Evolutionary conservation across 2,329 filamentous ascomycete species (phyloP).

Genomic region (Simplicillium sp.): DNA sequence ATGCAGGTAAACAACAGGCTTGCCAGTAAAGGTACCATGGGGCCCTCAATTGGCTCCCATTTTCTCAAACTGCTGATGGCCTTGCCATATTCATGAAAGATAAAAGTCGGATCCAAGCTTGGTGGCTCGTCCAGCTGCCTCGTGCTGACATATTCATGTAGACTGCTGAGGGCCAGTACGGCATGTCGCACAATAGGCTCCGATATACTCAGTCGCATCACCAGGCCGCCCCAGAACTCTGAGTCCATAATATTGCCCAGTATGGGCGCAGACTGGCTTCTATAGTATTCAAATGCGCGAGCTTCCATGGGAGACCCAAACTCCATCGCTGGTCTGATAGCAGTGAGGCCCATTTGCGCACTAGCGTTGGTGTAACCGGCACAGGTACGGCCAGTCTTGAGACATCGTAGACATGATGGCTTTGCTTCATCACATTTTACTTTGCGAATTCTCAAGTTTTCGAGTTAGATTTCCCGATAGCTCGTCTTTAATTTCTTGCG

Average conservation of each 20-base stretch:
- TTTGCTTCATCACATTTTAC: slow-evolving; percentile 49
- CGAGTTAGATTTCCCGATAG: background rate
- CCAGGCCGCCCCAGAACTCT: slow-evolving; percentile 32
- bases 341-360: slow-evolving; percentile 5
- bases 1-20: slow-evolving; percentile 44
- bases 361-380: slow-evolving; percentile 37
- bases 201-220: slow-evolving; percentile 32
- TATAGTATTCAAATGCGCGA: slow-evolving; percentile 23
- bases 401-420: slow-evolving; percentile 42
- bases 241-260: slow-evolving; percentile 32
- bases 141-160: slow-evolving; percentile 27
- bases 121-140: slow-evolving; percentile 8
- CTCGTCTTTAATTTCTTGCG: background rate
- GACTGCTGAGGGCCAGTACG: slow-evolving; percentile 37
- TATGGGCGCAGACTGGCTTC: slow-evolving; percentile 24
- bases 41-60: slow-evolving; percentile 19
- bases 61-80: slow-evolving; percentile 33
- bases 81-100: slow-evolving; percentile 32
- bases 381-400: slow-evolving; percentile 44
- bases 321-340: slow-evolving; percentile 9
- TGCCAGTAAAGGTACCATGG: slow-evolving; percentile 28
- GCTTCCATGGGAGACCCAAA: slow-evolving; percentile 12
- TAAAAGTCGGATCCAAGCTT: slow-evolving; percentile 13
- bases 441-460: slow-evolving; percentile 34
- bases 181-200: slow-evolving; percentile 39